Percentiles rank a stretch among this genome's conserved stretches.
Conservation (phyloP, 2,329 filamentous ascomycete species). For the Diaporthe vexans region DNA sequence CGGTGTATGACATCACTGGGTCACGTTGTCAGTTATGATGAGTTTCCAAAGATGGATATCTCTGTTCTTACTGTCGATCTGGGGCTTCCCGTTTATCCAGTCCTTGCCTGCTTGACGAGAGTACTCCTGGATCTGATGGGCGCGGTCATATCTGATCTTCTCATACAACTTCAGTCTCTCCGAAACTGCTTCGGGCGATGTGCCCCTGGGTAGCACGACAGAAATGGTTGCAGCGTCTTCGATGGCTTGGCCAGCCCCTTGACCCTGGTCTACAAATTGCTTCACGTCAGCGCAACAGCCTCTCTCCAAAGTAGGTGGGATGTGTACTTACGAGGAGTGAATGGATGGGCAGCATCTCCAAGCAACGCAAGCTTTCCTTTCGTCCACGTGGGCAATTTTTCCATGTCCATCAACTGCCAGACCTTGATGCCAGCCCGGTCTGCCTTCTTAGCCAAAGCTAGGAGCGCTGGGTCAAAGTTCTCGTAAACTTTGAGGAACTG, state of each 20-base stretch:
- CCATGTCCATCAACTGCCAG: slow-evolving; percentile 75
- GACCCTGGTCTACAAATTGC: slow-evolving; percentile 60
- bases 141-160: slow-evolving; percentile 69
- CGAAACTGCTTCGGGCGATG: slow-evolving; percentile 60
- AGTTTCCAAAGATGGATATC: rapidly evolving
- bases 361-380: slow-evolving; percentile 68
- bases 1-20: slow-evolving; percentile 57
- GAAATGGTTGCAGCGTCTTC: slow-evolving; percentile 75
- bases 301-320: neutral
- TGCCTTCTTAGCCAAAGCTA: slow-evolving; percentile 57
- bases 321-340: slow-evolving; percentile 66
- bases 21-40: slow-evolving; percentile 35
- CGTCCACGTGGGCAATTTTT: slow-evolving; percentile 67
- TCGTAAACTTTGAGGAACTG: slow-evolving; percentile 56
- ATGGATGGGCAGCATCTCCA: slow-evolving; percentile 78
- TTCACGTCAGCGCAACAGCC: neutral
- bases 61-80: slow-evolving; percentile 56
- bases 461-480: slow-evolving; percentile 58
- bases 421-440: slow-evolving; percentile 63
- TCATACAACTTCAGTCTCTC: slow-evolving; percentile 72
- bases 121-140: slow-evolving; percentile 69
- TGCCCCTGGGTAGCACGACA: slow-evolving; percentile 66
- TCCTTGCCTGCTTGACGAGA: slow-evolving; percentile 68
- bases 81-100: slow-evolving; percentile 52
- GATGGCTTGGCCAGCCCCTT: slow-evolving; percentile 75